phyloP scores from a whole-genome alignment of 345 rosid genomes.

The Passiflora organensis region DNA sequence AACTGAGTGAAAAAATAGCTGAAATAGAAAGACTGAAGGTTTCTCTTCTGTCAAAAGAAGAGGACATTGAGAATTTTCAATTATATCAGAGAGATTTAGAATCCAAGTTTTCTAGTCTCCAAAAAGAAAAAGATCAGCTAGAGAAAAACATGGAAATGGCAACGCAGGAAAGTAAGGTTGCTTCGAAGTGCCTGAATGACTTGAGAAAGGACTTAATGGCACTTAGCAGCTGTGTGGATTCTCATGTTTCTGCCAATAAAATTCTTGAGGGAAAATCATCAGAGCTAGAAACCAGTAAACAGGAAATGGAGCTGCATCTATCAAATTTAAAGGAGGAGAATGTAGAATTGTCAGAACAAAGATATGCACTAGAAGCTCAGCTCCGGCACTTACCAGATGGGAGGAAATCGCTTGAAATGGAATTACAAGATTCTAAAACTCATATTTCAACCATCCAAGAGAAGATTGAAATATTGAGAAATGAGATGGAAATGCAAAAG shows the following conservation, averaged over 20 bases:
- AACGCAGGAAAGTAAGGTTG: slow-evolving; percentile 29
- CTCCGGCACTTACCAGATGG: slow-evolving; percentile 27
- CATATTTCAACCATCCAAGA: slow-evolving; percentile 19
- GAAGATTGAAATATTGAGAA: slow-evolving; percentile 29
- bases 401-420: slow-evolving; percentile 22
- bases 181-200: slow-evolving; percentile 38
- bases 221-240: slow-evolving; percentile 29
- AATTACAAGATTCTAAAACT: slow-evolving; percentile 27
- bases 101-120: slow-evolving; percentile 28
- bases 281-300: slow-evolving; percentile 28
- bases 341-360: slow-evolving; percentile 17
- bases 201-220: slow-evolving; percentile 32
- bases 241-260: slow-evolving; percentile 37
- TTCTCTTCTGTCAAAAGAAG: slow-evolving; percentile 32
- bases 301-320: slow-evolving; percentile 26
- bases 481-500: slow-evolving; percentile 23
- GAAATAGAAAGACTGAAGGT: slow-evolving; percentile 32
- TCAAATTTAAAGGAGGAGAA: slow-evolving; percentile 33
- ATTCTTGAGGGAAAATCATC: slow-evolving; percentile 36
- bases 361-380: slow-evolving; percentile 34
- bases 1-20: slow-evolving; percentile 17
- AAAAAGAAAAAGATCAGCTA: slow-evolving; percentile 30
- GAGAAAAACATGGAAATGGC: slow-evolving; percentile 31
- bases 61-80: slow-evolving; percentile 30
- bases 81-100: slow-evolving; percentile 20